Evolutionary conservation across 2,329 filamentous ascomycete species (phyloP).

Genomic region (Sclerotinia sclerotiorum): DNA sequence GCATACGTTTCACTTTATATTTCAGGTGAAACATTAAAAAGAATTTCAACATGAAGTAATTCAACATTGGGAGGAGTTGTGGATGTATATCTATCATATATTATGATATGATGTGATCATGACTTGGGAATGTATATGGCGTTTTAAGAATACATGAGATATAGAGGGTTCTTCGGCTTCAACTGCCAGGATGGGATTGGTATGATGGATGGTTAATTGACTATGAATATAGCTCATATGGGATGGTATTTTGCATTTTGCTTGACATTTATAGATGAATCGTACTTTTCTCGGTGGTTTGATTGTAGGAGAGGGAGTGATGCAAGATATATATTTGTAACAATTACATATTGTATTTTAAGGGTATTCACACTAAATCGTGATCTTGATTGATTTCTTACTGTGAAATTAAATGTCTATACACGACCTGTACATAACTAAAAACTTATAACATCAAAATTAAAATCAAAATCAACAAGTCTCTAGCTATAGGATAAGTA

Average conservation of each 20-base stretch:
- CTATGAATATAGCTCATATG: neutral
- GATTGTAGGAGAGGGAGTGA: no score
- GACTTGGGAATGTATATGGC: slow-evolving; percentile 15
- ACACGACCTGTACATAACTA: neutral
- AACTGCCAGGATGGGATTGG: slow-evolving; percentile 12
- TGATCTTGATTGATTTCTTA: neutral
- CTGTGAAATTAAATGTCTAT: neutral
- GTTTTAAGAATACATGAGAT: slow-evolving; percentile 13
- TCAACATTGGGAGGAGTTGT: slow-evolving; percentile 24
- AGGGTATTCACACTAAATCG: no score
- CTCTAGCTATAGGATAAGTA: neutral
- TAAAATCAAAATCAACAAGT: no score
- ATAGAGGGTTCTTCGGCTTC: slow-evolving; percentile 21
- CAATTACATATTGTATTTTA: neutral
- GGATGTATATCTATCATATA: slow-evolving; percentile 15
- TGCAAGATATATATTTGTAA: neutral
- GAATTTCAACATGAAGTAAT: slow-evolving; percentile 22
- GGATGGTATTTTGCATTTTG: neutral
- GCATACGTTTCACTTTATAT: neutral
- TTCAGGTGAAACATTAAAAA: slow-evolving; percentile 12
- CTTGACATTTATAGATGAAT: neutral
- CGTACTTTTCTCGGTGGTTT: neutral
- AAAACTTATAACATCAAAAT: neutral
- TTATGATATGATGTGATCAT: slow-evolving; percentile 15
- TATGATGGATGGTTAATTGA: neutral